phyloP scores from a whole-genome alignment of 129 eudicot species.

The Flaveria sonorensis region DNA sequence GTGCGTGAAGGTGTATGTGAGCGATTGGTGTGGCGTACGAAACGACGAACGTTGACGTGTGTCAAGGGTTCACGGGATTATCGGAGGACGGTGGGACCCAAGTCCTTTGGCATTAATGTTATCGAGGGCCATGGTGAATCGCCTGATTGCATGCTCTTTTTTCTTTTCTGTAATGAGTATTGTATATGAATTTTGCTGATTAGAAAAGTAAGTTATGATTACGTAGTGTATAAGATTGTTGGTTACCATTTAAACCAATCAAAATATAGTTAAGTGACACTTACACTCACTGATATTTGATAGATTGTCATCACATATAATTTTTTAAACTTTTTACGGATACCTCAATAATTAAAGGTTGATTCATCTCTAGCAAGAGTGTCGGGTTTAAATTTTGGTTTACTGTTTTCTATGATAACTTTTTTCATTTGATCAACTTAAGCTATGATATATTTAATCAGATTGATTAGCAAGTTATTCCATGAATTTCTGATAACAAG shows the following conservation, averaged over 20 bases:
- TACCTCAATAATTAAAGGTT: too few relatives aligned
- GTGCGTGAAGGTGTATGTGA: conserved; percentile 12
- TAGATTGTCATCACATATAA: too few relatives aligned
- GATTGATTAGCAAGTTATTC: too few relatives aligned
- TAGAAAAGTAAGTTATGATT: background rate
- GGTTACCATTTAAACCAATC: background rate
- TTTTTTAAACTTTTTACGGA: too few relatives aligned
- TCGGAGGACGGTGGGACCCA: conserved; percentile 32
- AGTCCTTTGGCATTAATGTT: conserved; percentile 21
- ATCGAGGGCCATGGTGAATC: conserved; percentile 16
- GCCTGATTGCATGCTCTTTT: background rate
- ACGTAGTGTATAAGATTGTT: background rate
- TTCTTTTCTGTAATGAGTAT: background rate
- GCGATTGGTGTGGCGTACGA: conserved; percentile 35
- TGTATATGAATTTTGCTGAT: background rate
- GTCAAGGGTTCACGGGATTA: conserved; percentile 37
- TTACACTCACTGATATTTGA: too few relatives aligned
- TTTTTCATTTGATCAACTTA: too few relatives aligned
- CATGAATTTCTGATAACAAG: too few relatives aligned
- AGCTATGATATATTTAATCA: too few relatives aligned
- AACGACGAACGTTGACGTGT: conserved; percentile 48
- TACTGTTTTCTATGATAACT: too few relatives aligned
- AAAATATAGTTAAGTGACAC: too few relatives aligned
- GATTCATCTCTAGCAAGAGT: too few relatives aligned
- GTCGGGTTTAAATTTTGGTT: too few relatives aligned